These are phyloP conservation scores for Oryza punctata DNA, from an alignment of 176 grass and related monocot genomes.

Conservation along the genomic window DNA sequence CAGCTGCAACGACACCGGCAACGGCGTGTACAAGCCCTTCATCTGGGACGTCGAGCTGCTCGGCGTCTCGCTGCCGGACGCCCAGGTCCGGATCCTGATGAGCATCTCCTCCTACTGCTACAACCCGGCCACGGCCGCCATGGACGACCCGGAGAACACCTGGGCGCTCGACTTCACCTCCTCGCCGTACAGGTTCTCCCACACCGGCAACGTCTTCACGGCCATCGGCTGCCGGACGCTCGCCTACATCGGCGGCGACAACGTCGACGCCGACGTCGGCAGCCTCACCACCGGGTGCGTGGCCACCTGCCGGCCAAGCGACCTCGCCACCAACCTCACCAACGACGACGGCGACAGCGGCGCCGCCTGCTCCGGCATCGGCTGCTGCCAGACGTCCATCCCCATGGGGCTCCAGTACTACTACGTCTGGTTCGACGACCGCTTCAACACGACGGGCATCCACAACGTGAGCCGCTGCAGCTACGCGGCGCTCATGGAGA, in stretches of 20 bases:
- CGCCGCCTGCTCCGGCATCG: constrained; percentile 38
- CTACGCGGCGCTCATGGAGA: constrained; percentile 33
- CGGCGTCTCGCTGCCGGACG: no score
- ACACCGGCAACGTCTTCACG: neutral
- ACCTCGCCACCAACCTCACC: neutral
- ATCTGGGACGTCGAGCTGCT: no score
- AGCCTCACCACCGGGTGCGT: neutral
- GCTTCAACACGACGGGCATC: neutral
- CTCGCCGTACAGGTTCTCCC: neutral
- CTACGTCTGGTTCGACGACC: accelerated
- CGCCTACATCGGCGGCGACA: neutral
- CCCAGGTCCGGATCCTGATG: no score
- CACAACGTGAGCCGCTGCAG: neutral
- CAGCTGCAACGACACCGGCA: no score
- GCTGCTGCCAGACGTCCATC: constrained; percentile 44
- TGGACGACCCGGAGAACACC: neutral
- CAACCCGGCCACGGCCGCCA: neutral
- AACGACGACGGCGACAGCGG: neutral
- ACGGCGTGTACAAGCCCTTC: no score
- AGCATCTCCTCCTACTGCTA: neutral
- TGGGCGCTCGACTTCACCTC: neutral
- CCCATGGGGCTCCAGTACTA: constrained; percentile 22
- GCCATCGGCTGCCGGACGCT: neutral
- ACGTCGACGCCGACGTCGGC: no score
- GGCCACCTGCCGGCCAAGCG: neutral